Evolutionary conservation across 179 eudicot genomes (phyloP).

Genomic region (Carnegiea gigantea): DNA sequence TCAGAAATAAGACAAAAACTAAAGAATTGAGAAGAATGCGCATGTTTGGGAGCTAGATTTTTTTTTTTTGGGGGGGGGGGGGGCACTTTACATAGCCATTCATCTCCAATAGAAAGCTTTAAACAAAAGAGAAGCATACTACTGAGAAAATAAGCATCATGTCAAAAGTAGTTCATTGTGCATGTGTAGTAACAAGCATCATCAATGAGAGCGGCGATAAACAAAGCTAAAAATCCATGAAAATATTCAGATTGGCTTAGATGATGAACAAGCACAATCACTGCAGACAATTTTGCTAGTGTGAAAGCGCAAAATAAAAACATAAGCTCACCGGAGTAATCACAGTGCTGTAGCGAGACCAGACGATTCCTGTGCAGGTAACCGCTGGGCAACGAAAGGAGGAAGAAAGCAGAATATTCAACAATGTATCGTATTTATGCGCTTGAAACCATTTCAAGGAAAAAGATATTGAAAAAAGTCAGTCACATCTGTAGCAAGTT

Average conservation of each 20-base stretch:
- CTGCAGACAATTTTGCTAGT: background rate
- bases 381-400: conserved; percentile 50
- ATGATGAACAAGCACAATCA: background rate
- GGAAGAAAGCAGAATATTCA: background rate
- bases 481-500: background rate
- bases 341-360: conserved; percentile 89
- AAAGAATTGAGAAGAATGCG: background rate
- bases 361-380: conserved; percentile 72
- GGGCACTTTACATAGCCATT: background rate
- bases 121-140: background rate
- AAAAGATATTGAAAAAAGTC: background rate
- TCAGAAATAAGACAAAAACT: background rate
- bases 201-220: background rate
- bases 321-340: conserved; percentile 68
- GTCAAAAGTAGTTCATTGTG: background rate
- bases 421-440: background rate
- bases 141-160: background rate
- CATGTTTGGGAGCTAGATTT: background rate
- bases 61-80: background rate
- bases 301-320: background rate
- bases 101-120: background rate
- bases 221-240: background rate
- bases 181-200: background rate
- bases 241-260: background rate
- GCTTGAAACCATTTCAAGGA: background rate